Evolutionary conservation across 1,284 basidiomycete genomes (phyloP).

Genomic region (Mixia osmundae): DNA sequence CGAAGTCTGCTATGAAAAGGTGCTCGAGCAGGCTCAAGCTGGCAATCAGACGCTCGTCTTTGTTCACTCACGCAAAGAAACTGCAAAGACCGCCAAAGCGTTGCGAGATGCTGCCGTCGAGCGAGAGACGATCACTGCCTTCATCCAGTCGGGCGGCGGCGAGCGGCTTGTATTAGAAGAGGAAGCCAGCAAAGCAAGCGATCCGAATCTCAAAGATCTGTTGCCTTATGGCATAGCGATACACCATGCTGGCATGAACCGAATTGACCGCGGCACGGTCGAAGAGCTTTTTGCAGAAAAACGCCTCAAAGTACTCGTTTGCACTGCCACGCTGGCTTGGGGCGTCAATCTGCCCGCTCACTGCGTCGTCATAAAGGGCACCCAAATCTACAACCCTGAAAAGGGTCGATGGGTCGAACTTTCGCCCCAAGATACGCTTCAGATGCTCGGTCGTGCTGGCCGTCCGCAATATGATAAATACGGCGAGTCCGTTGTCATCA

Average conservation of each 20-base stretch:
- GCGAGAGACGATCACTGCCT: constrained; percentile 83
- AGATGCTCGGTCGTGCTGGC: constrained; percentile 97
- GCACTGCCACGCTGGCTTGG: constrained; percentile 96
- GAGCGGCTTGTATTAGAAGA: constrained; percentile 65
- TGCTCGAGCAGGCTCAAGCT: constrained; percentile 50
- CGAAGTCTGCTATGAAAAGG: constrained; percentile 98
- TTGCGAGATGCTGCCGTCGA: constrained; percentile 87
- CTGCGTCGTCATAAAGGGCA: constrained; percentile 97
- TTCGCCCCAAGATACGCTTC: constrained; percentile 85
- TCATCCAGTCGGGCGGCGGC: constrained; percentile 74
- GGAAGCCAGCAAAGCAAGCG: constrained; percentile 62
- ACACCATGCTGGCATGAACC: constrained; percentile 97
- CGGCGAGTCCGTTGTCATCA: constrained; percentile 97
- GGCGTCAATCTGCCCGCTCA: constrained; percentile 97
- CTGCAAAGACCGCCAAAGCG: constrained; percentile 88
- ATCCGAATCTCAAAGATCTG: constrained; percentile 63
- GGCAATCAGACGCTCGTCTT: constrained; percentile 66
- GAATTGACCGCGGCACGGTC: constrained; percentile 73
- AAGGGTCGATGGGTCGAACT: constrained; percentile 95
- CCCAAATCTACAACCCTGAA: constrained; percentile 96
- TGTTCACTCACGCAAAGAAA: constrained; percentile 95
- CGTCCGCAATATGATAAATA: constrained; percentile 93
- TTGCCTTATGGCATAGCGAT: constrained; percentile 94
- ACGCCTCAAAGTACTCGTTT: constrained; percentile 80
- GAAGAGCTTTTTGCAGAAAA: constrained; percentile 89